Conservation (phyloP, 2,329 filamentous ascomycete genomes). For the Blastomyces silverae region DNA sequence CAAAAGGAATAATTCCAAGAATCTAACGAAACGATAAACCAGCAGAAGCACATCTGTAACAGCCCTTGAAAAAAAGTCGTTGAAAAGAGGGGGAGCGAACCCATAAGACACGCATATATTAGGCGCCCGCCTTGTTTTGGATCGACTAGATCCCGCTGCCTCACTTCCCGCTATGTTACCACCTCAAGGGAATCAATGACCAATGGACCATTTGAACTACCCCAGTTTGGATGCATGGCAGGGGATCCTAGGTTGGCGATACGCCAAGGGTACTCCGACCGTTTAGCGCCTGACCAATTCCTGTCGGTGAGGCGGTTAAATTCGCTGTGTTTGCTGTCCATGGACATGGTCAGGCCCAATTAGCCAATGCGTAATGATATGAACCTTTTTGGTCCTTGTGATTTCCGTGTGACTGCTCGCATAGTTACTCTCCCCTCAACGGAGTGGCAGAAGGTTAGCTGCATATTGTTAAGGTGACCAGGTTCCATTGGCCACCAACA, state of each 20-base stretch:
- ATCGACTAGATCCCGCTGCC: neutral
- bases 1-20: neutral
- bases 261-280: neutral
- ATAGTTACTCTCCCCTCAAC: no score
- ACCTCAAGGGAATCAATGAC: neutral
- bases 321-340: neutral
- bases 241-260: neutral
- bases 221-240: neutral
- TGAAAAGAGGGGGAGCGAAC: neutral
- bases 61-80: neutral
- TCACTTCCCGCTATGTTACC: neutral
- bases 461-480: no score
- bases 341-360: neutral
- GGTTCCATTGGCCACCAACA: no score
- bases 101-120: neutral
- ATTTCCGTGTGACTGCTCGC: no score
- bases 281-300: neutral
- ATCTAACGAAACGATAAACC: neutral
- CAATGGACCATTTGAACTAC: neutral
- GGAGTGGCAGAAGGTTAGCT: no score
- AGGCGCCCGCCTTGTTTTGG: constrained; percentile 1
- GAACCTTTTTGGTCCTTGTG: neutral
- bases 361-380: neutral
- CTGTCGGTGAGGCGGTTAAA: neutral
- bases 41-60: neutral